Evolutionary conservation across 371 early-diverging fungal genomes (phyloP).

Genomic region (Mortierella sp.): DNA sequence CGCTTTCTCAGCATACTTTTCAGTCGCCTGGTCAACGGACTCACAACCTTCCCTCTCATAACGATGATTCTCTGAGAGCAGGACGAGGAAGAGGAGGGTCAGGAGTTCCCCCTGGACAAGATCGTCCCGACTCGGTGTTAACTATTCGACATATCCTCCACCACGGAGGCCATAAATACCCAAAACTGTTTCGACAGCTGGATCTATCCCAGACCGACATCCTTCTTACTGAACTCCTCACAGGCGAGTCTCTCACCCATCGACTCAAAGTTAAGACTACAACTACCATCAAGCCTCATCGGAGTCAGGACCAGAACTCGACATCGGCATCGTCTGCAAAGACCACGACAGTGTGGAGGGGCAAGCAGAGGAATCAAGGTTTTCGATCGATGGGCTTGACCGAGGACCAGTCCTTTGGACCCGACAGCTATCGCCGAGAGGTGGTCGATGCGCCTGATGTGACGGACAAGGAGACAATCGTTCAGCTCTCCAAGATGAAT

Average conservation of each 20-base stretch:
- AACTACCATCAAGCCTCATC: conserved; percentile 34
- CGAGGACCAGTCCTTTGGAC: conserved; percentile 76
- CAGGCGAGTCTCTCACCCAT: conserved; percentile 42
- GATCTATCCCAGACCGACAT: conserved; percentile 42
- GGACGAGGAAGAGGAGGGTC: neutral
- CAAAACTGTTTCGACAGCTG: conserved; percentile 63
- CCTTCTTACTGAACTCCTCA: conserved; percentile 31
- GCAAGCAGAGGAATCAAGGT: conserved; percentile 27
- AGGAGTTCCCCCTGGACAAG: neutral
- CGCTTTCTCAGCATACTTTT: neutral
- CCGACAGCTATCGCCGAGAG: conserved; percentile 75
- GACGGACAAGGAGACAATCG: conserved; percentile 55
- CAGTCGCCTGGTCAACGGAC: neutral
- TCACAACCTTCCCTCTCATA: neutral
- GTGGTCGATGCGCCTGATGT: conserved; percentile 58
- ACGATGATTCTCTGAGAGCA: neutral
- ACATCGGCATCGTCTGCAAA: neutral
- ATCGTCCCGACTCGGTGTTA: conserved; percentile 37
- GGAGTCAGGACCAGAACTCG: neutral
- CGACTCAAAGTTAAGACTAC: conserved; percentile 49
- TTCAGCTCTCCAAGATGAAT: conserved; percentile 60
- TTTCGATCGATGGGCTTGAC: conserved; percentile 43
- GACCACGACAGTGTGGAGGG: neutral
- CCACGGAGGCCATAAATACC: conserved; percentile 55
- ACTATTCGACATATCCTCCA: conserved; percentile 49